Evolutionary conservation across 2,329 filamentous ascomycete genomes (phyloP).

Genomic region (Aureobasidium pullulans): DNA sequence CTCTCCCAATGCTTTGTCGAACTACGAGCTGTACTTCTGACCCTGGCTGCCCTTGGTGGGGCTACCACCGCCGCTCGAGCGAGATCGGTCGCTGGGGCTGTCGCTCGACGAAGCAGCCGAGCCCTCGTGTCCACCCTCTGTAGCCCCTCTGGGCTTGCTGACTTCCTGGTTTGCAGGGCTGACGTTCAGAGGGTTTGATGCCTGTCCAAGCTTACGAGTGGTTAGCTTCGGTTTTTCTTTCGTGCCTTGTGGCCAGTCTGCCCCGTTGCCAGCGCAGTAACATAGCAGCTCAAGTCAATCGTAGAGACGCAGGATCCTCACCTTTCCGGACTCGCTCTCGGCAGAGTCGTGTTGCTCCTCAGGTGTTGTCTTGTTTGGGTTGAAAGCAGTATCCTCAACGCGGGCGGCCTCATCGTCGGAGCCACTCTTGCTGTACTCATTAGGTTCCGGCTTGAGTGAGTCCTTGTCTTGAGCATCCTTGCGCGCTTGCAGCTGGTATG

Average conservation of each 20-base stretch:
- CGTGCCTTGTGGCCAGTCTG: slow-evolving; percentile 22
- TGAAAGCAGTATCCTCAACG: slow-evolving; percentile 57
- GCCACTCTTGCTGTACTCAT: slow-evolving; percentile 62
- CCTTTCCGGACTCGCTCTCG: slow-evolving; percentile 26
- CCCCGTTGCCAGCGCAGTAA: not conserved
- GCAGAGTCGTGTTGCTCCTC: slow-evolving; percentile 47
- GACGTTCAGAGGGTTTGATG: slow-evolving; percentile 47
- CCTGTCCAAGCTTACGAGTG: slow-evolving; percentile 11
- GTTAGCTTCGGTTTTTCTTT: not conserved
- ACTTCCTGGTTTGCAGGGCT: slow-evolving; percentile 55
- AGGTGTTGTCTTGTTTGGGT: slow-evolving; percentile 60
- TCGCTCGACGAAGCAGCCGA: slow-evolving; percentile 28
- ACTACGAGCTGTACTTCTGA: slow-evolving; percentile 12
- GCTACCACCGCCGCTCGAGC: slow-evolving; percentile 18
- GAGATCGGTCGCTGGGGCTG: slow-evolving; percentile 33
- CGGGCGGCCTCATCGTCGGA: slow-evolving; percentile 53
- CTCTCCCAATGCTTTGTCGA: not conserved
- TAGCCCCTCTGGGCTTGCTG: slow-evolving; percentile 40
- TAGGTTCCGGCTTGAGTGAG: slow-evolving; percentile 55
- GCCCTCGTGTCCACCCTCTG: slow-evolving; percentile 35
- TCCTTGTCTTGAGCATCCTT: slow-evolving; percentile 46
- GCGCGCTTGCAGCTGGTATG: slow-evolving; percentile 24
- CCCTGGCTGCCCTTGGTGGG: slow-evolving; percentile 6
- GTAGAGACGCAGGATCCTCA: slow-evolving; percentile 6
- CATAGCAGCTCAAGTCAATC: not conserved